A percentile compares a stretch with the other conserved stretches of the same genome.
Conservation (phyloP, 1,284 basidiomycete species). For the Thelephora terrestris region DNA sequence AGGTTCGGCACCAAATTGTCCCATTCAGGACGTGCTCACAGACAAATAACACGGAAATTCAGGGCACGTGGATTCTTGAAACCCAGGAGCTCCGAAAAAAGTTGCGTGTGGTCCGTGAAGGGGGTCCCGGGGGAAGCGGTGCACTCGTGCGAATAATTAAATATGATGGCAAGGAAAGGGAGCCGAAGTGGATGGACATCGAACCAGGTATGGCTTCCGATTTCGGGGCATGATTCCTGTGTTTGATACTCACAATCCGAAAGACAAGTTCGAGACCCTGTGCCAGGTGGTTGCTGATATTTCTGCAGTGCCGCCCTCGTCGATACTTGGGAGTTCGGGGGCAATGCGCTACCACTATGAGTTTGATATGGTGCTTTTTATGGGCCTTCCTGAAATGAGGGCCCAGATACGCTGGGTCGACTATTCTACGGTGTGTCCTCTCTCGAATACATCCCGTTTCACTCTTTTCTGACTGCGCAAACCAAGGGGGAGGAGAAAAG, state of each 20-base stretch:
- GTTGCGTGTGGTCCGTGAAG: too few species aligned
- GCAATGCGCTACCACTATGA: background rate
- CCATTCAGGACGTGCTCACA: too few species aligned
- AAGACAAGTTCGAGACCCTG: conserved; percentile 34
- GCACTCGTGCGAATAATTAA: conserved; percentile 26
- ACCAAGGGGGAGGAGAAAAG: too few species aligned
- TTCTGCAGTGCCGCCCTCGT: conserved; percentile 17
- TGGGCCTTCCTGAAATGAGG: conserved; percentile 1
- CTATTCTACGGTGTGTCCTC: too few species aligned
- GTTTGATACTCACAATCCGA: background rate
- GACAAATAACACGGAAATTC: too few species aligned
- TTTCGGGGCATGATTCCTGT: background rate
- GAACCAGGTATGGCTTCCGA: conserved; percentile 14
- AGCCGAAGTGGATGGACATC: conserved; percentile 13
- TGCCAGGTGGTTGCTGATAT: conserved; percentile 35
- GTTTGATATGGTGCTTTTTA: background rate
- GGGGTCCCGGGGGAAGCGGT: too few species aligned
- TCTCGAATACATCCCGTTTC: too few species aligned
- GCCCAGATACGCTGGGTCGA: conserved; percentile 1
- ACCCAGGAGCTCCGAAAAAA: too few species aligned
- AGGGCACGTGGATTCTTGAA: too few species aligned
- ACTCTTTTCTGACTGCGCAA: too few species aligned
- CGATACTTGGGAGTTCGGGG: background rate
- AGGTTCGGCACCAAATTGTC: too few species aligned
- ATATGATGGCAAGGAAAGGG: too few species aligned